Evolutionary conservation across 2,329 filamentous ascomycete species (phyloP), one percentile per base, ranked within the genome.

Genomic region (Huntiella bhutanensis): DNA sequence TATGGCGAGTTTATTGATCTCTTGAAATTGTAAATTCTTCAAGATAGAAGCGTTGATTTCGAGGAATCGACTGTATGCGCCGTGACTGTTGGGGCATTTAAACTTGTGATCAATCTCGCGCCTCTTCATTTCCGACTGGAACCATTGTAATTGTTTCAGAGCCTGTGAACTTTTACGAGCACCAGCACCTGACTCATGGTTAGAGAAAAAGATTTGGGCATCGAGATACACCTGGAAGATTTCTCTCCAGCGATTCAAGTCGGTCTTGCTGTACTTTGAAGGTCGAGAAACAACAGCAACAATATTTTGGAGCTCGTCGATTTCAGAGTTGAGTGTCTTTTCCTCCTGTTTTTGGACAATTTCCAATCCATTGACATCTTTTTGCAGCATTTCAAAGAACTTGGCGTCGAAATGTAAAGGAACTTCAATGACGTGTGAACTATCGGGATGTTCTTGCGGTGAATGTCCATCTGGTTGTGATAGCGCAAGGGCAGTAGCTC

Each of bases 161-260:
- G 84, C 84, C 50, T 73, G 71, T 4, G 67, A 64, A 52, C 78
- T 80, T 43, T 73, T 71, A 43, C 83, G 70, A 2, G 73, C 68
- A 11, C 82, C 81, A 48, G 80, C 76, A 52, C 83, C 77, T 32
- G 63, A 62, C 58, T 92, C 84, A 28, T 75, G 73, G 0, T 78
- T 81, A 1, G 82, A 84, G 58, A 91, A 91, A 63, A 93, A 93
- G 28, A 92, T 69, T 46, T 80, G 73, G 5, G 80, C 79, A 47
- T 91, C 79, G 10, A 87, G 63, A 55, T 93, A 93, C 0, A 88
- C 63, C 50, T 85, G 77, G 55, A 93, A 88, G 52, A 93, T 77
- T 52, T 80, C 71, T 42, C 85, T 74, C 85, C 85, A 93, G 34
- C 70, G 71, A 45, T 77, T 73, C 17, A 92, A 62, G 56, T 91